phyloP scores from a whole-genome alignment of 1,284 basidiomycete genomes.

The Ceratobasidium sp. region DNA sequence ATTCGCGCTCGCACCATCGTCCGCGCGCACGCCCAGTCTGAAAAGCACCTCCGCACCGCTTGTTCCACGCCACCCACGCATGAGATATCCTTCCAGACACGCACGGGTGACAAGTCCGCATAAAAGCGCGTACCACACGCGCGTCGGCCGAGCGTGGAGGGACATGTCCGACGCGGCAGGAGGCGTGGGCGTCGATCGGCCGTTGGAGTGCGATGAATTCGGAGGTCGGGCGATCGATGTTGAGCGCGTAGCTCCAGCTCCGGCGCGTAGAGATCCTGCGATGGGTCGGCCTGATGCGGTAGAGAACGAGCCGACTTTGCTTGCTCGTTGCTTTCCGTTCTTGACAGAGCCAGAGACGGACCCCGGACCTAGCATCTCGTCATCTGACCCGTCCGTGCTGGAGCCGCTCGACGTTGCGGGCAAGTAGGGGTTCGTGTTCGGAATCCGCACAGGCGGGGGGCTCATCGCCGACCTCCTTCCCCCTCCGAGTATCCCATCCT shows the following conservation, averaged over 20 bases:
- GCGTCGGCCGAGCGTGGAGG: conserved; percentile 64
- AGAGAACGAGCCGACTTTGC: conserved; percentile 17
- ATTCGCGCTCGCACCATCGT: not conserved
- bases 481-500: conserved; percentile 48
- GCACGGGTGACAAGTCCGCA: conserved; percentile 79
- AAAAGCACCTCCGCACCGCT: conserved; percentile 76
- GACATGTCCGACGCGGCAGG: conserved; percentile 37
- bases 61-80: conserved; percentile 77
- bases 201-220: conserved; percentile 6
- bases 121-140: conserved; percentile 82
- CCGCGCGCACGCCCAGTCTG: conserved; percentile 70
- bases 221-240: not conserved
- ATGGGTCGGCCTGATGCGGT: conserved; percentile 10
- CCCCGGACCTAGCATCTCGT: conserved; percentile 3
- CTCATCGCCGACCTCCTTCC: conserved; percentile 52
- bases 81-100: conserved; percentile 82
- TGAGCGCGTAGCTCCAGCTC: not conserved
- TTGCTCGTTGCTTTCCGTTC: not conserved
- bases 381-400: conserved; percentile 34
- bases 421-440: conserved; percentile 23
- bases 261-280: conserved; percentile 6
- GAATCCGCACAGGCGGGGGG: conserved; percentile 32
- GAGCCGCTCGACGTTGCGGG: conserved; percentile 36
- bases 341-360: no score
- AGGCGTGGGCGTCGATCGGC: conserved; percentile 8